These are phyloP conservation scores for Debaryomyces maramus DNA, from an alignment of 805 yeast genomes.

Conservation along the genomic window DNA sequence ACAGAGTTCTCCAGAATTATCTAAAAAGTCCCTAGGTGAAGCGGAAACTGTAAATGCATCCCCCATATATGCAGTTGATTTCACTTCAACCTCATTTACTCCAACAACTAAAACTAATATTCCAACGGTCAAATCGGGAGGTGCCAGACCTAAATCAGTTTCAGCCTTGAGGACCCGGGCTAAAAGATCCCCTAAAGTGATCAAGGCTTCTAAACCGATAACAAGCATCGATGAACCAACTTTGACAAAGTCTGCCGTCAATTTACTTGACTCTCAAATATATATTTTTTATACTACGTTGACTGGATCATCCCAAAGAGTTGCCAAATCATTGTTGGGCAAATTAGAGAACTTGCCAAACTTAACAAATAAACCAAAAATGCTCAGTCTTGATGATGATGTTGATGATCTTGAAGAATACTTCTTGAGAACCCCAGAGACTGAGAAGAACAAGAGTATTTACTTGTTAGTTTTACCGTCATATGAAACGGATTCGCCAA, in stretches of 20 bases:
- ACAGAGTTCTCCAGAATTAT: neutral
- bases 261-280: slow-evolving; percentile 54
- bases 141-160: slow-evolving; percentile 10
- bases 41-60: slow-evolving; percentile 14
- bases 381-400: slow-evolving; percentile 75
- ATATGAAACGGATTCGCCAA: slow-evolving; percentile 88
- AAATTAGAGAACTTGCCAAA: slow-evolving; percentile 28
- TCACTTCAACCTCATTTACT: slow-evolving; percentile 35
- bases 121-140: slow-evolving; percentile 8
- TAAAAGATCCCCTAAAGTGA: slow-evolving; percentile 42
- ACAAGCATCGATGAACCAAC: slow-evolving; percentile 29
- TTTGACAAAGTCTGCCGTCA: slow-evolving; percentile 38
- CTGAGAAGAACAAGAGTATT: slow-evolving; percentile 41
- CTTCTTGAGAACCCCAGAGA: slow-evolving; percentile 63
- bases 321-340: slow-evolving; percentile 55
- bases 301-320: slow-evolving; percentile 77
- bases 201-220: slow-evolving; percentile 37
- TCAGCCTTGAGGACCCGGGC: slow-evolving; percentile 19
- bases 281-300: slow-evolving; percentile 79
- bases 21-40: neutral
- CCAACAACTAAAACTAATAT: slow-evolving; percentile 22
- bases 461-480: slow-evolving; percentile 83
- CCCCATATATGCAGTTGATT: slow-evolving; percentile 43
- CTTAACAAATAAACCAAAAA: slow-evolving; percentile 44
- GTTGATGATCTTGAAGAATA: slow-evolving; percentile 81